phyloP scores from a whole-genome alignment of 306 rosid species.

The Trichosanthes truncata region DNA sequence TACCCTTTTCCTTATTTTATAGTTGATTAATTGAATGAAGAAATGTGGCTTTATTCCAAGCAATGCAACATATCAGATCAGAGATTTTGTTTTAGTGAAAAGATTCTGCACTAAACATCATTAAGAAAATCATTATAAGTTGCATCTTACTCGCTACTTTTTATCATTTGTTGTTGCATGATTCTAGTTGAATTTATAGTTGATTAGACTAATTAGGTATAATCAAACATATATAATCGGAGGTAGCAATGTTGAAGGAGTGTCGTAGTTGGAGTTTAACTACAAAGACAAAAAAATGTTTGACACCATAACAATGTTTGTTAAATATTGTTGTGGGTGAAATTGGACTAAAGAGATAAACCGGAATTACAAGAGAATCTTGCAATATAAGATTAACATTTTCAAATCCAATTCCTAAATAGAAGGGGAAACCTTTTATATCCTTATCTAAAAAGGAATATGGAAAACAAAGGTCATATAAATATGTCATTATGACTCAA shows the following conservation, averaged over 20 bases:
- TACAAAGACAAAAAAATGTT: no score
- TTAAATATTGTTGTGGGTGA: no score
- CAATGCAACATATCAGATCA: background rate
- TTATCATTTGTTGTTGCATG: background rate
- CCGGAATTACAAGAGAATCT: no score
- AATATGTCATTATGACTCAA: no score
- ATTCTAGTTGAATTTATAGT: background rate
- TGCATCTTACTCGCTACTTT: no score
- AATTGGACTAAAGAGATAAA: no score
- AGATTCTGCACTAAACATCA: conserved; percentile 19
- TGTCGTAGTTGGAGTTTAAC: background rate
- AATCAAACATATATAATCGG: background rate
- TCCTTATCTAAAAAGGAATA: no score
- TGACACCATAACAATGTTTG: no score
- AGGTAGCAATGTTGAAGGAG: background rate
- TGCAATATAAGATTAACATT: no score
- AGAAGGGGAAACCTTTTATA: no score
- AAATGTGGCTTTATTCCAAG: background rate
- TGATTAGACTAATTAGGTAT: background rate
- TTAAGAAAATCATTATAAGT: background rate
- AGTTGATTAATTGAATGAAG: background rate
- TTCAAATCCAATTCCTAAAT: no score
- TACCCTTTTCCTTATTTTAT: background rate
- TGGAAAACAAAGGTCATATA: no score
- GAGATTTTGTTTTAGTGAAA: background rate